Evolutionary conservation across 129 eudicot genomes (phyloP).

Genomic region (Calendula officinalis): DNA sequence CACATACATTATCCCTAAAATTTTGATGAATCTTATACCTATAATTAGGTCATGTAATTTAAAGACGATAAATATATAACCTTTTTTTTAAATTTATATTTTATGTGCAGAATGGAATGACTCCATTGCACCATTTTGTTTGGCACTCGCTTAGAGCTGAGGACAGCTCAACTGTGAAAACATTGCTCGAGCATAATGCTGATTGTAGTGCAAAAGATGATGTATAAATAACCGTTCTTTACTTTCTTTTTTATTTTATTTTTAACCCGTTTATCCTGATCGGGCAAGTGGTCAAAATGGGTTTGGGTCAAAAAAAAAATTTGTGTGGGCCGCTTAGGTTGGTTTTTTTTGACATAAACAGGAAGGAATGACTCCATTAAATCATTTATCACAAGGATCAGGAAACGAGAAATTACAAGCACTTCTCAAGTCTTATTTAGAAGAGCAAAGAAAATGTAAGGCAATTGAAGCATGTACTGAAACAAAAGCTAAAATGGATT

Average conservation of each 20-base stretch:
- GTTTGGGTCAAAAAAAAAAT: neutral
- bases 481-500: constrained; percentile 38
- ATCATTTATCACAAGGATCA: constrained; percentile 29
- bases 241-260: no score
- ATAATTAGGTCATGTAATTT: neutral
- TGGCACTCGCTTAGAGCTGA: constrained; percentile 85
- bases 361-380: constrained; percentile 31
- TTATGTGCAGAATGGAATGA: constrained; percentile 76
- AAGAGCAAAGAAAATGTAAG: constrained; percentile 25
- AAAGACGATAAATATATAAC: neutral
- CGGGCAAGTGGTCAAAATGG: neutral
- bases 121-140: constrained; percentile 89
- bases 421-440: constrained; percentile 15
- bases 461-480: constrained; percentile 75
- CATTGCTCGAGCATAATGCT: constrained; percentile 79
- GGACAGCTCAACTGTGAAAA: constrained; percentile 72
- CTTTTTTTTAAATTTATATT: neutral
- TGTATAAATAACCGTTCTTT: constrained; percentile 34
- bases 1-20: no score
- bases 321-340: neutral
- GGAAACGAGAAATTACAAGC: constrained; percentile 70
- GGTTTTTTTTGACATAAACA: neutral
- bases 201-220: constrained; percentile 92
- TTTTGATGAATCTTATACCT: neutral
- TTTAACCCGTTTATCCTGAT: constrained; percentile 2